Percentiles rank a stretch among this genome's conserved stretches.
These are phyloP conservation scores for Thelonectria rubi DNA, from an alignment of 2,329 filamentous ascomycete species.

Conservation along the genomic window DNA sequence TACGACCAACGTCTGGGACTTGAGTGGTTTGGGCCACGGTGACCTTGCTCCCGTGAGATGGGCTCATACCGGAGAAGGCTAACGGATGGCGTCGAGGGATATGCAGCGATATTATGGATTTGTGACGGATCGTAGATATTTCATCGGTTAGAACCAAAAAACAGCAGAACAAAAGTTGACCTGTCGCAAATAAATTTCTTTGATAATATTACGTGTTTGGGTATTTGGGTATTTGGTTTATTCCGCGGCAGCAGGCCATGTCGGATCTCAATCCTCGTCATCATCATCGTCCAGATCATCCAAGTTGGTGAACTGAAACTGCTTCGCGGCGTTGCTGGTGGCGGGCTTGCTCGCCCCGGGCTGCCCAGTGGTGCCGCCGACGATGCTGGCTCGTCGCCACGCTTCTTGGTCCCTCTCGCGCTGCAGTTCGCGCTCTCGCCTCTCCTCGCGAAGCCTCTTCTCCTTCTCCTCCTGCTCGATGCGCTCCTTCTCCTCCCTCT, in stretches of 20 bases:
- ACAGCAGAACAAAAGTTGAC: slow-evolving; percentile 7
- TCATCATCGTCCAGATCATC: slow-evolving; percentile 63
- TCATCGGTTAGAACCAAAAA: slow-evolving; percentile 21
- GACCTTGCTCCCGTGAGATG: slow-evolving; percentile 18
- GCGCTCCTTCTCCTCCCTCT: slow-evolving; percentile 58
- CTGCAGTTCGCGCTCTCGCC: slow-evolving; percentile 55
- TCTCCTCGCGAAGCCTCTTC: slow-evolving; percentile 51
- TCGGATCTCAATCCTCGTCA: slow-evolving; percentile 34
- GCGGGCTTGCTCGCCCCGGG: slow-evolving; percentile 40
- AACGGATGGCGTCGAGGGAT: slow-evolving; percentile 23
- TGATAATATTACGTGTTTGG: slow-evolving; percentile 1
- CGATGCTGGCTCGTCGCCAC: slow-evolving; percentile 52
- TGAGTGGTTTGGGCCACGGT: slow-evolving; percentile 22
- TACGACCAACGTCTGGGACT: slow-evolving; percentile 43
- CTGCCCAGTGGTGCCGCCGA: slow-evolving; percentile 37
- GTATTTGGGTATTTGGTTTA: neutral
- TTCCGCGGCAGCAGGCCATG: neutral
- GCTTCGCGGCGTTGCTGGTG: slow-evolving; percentile 54
- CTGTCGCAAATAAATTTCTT: neutral
- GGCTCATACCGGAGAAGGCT: slow-evolving; percentile 25
- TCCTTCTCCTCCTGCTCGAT: slow-evolving; percentile 58
- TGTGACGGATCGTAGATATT: slow-evolving; percentile 21
- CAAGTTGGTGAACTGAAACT: slow-evolving; percentile 65
- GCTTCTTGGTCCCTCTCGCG: slow-evolving; percentile 54
- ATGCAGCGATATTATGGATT: slow-evolving; percentile 18